A percentile compares a stretch with the other conserved stretches of the same genome.
Evolutionary conservation across 352 stramenopile species (phyloP).

Genomic region (Phytophthora chlamydospora): DNA sequence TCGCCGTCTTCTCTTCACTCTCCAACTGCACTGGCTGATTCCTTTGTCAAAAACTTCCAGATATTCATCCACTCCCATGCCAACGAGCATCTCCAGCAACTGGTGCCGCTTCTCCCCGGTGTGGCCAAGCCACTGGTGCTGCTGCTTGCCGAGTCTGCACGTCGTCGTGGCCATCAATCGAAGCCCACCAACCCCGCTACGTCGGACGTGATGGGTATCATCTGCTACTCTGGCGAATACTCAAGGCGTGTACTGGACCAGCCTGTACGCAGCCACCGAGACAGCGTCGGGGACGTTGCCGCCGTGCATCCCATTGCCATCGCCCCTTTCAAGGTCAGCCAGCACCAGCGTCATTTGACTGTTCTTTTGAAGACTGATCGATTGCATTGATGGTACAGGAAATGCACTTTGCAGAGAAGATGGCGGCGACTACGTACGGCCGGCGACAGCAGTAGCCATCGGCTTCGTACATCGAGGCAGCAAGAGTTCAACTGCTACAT

Average conservation of each 20-base stretch:
- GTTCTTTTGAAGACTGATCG: neutral
- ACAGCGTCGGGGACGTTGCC: slow-evolving; percentile 35
- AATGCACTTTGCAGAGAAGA: slow-evolving; percentile 76
- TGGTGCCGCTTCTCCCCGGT: slow-evolving; percentile 71
- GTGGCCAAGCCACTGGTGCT: slow-evolving; percentile 63
- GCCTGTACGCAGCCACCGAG: slow-evolving; percentile 56
- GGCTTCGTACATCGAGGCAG: neutral
- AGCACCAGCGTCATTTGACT: neutral
- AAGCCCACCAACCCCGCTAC: slow-evolving; percentile 54
- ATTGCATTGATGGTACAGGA: slow-evolving; percentile 36
- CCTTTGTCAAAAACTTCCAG: slow-evolving; percentile 18
- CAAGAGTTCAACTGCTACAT: slow-evolving; percentile 11
- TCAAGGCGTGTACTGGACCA: slow-evolving; percentile 53
- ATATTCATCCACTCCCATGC: slow-evolving; percentile 69
- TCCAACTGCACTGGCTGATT: neutral
- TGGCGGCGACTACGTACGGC: slow-evolving; percentile 59
- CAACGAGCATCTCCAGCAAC: slow-evolving; percentile 76
- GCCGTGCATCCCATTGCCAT: slow-evolving; percentile 63
- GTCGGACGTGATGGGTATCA: slow-evolving; percentile 54
- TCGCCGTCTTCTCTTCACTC: neutral
- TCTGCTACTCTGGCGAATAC: slow-evolving; percentile 57
- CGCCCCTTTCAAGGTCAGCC: slow-evolving; percentile 50
- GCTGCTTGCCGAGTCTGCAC: slow-evolving; percentile 61
- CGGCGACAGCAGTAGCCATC: slow-evolving; percentile 33
- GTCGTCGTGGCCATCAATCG: slow-evolving; percentile 24